Evolutionary conservation across 2,329 filamentous ascomycete species (phyloP), one percentile per base, ranked within the genome.

Genomic region (Huntiella savannae): DNA sequence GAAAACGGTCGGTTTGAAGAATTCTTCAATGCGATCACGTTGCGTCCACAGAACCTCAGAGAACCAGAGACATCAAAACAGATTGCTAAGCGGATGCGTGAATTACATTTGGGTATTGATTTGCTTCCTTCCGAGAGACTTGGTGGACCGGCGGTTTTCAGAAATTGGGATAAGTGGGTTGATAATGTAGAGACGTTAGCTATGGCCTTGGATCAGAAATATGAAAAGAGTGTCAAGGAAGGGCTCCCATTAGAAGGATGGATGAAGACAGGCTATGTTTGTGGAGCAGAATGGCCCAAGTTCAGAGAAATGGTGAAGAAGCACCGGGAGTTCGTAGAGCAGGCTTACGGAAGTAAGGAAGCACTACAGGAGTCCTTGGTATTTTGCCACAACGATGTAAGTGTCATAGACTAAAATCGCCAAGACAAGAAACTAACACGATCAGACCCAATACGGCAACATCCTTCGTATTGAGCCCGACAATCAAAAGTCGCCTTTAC

Each of bases 381-480:
- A 0, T 98, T 98, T 67, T 84, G 86, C n/a, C 91, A 98, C 60
- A 95, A 94, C 56, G 91, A 98, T 70, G 86, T 92, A 63, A 66
- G 80, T 39, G 5, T 13, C 38, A 22, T 19, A n/a, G 7, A 22
- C 6, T 32, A 33, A 19, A 4, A 22, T 40, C 11, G n/a, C 11
- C 35, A 39, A 22, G 3, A 34, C n/a, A 38, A 33, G 1, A 16
- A 5, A 54, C 42, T 43, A 34, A 10, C 19, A 12, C 11, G 13
- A 15, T 8, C 50, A 93, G 85, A 94, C 91, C 4, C 91, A 98
- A 77, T 96, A 98, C 57, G 91, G 91, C 52, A 98, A 98, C 58
- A 91, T 98, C 52, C 75, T 98, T 43, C 84, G 87, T 34, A 61
- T 79, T 43, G 66, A 67, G 2, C 73, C 73, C 2, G 70, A 77